phyloP scores from a whole-genome alignment of 1,284 basidiomycete species.

The Boletus semigastroideus region DNA sequence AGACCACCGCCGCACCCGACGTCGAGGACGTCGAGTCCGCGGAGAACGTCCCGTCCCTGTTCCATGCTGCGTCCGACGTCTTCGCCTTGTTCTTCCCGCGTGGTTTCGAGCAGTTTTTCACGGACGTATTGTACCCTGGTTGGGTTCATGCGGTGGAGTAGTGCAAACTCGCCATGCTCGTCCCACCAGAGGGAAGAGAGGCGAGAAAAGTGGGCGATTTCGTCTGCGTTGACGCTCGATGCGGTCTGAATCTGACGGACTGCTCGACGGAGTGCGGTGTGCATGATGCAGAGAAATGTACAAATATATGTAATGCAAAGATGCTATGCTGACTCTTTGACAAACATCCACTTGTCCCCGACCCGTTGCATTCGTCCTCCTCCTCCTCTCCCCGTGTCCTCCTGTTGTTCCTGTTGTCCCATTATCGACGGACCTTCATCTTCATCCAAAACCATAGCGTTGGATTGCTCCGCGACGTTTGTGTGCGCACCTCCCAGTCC shows the following conservation, averaged over 20 bases:
- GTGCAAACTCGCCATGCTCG: constrained; percentile 86
- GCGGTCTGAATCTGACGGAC: constrained; percentile 25
- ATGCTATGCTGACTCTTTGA: constrained; percentile 37
- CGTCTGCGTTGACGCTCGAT: constrained; percentile 66
- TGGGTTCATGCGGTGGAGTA: constrained; percentile 97
- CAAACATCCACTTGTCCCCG: constrained; percentile 72
- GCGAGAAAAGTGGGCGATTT: constrained; percentile 91
- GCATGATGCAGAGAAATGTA: constrained; percentile 24
- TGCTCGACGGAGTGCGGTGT: constrained; percentile 21
- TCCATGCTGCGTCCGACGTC: constrained; percentile 31
- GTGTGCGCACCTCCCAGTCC: constrained; percentile 36
- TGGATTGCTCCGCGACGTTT: constrained; percentile 24
- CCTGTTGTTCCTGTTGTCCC: not conserved
- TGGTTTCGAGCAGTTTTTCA: constrained; percentile 69
- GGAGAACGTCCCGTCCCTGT: constrained; percentile 42
- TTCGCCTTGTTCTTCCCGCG: constrained; percentile 52
- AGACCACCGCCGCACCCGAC: constrained; percentile 97
- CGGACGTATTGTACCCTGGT: constrained; percentile 83
- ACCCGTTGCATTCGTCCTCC: constrained; percentile 67
- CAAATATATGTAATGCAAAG: constrained; percentile 24
- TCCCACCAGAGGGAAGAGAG: constrained; percentile 98
- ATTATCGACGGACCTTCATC: constrained; percentile 18
- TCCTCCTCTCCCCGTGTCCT: constrained; percentile 24
- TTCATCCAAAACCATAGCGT: constrained; percentile 55
- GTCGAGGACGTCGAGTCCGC: constrained; percentile 72